A percentile compares a stretch with the other conserved stretches of the same genome.
Conservation (phyloP, 2,329 filamentous ascomycete genomes). For the Phaeosphaeriaceae sp. region DNA sequence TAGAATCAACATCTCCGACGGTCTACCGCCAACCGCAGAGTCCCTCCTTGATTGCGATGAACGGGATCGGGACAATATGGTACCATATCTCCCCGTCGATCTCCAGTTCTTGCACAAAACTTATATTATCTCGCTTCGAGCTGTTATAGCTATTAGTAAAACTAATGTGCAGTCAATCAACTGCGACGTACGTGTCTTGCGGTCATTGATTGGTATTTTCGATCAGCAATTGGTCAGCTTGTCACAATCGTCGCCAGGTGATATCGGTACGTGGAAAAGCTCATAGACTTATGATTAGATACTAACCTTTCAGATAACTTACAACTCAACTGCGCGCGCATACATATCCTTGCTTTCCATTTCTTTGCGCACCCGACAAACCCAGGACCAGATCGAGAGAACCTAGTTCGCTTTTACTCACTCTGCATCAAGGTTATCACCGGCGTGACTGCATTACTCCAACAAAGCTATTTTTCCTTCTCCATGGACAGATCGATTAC, state of each 20-base stretch:
- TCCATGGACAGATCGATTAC: conserved; percentile 43
- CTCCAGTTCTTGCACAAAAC: conserved; percentile 44
- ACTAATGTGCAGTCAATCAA: conserved; percentile 41
- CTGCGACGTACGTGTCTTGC: conserved; percentile 38
- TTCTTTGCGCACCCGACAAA: conserved; percentile 43
- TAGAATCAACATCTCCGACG: conserved; percentile 42
- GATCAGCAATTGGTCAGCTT: conserved; percentile 43
- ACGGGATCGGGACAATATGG: conserved; percentile 40
- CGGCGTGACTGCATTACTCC: conserved; percentile 26
- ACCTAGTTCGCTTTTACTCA: conserved; percentile 38
- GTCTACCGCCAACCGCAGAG: conserved; percentile 45
- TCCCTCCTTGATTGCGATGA: conserved; percentile 43
- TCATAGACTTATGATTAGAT: neutral
- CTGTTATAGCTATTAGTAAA: conserved; percentile 42
- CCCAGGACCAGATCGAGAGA: conserved; percentile 35
- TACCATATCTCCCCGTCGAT: conserved; percentile 37
- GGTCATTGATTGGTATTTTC: conserved; percentile 44
- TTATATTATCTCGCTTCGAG: conserved; percentile 42
- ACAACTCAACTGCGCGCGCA: conserved; percentile 43
- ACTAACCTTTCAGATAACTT: conserved; percentile 37
- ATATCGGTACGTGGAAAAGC: conserved; percentile 33
- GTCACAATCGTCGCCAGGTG: conserved; percentile 36
- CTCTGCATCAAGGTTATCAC: conserved; percentile 42
- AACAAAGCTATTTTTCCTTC: conserved; percentile 33
- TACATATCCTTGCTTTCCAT: conserved; percentile 45